Evolutionary conservation across 345 rosid species (phyloP).

Genomic region (Raphanus raphanistrum): DNA sequence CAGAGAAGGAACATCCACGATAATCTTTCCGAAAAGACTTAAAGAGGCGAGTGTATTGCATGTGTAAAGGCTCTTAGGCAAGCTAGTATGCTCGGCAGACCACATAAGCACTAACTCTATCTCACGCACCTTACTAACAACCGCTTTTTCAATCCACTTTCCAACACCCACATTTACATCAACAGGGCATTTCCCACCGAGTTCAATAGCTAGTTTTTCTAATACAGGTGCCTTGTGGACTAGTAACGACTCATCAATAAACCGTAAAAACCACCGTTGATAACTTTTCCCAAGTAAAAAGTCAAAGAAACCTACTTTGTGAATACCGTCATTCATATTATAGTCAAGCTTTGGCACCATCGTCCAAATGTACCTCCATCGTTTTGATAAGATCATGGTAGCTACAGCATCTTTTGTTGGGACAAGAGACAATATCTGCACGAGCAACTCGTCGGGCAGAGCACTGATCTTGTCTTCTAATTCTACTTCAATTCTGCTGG

Average conservation of each 20-base stretch:
- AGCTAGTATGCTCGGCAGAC: background rate
- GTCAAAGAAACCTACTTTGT: background rate
- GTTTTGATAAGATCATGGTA: background rate
- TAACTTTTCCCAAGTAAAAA: background rate
- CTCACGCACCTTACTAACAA: background rate
- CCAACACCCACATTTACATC: slow-evolving; percentile 2
- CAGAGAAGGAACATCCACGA: background rate
- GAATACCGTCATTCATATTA: background rate
- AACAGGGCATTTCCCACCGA: background rate
- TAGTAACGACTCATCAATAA: background rate
- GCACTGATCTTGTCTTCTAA: background rate
- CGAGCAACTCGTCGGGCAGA: background rate
- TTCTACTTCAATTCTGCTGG: background rate
- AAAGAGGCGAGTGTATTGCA: background rate
- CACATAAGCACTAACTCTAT: background rate
- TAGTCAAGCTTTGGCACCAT: background rate
- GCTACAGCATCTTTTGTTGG: background rate
- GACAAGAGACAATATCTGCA: background rate
- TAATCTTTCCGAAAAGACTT: background rate
- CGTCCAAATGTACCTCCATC: background rate
- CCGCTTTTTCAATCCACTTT: slow-evolving; percentile 16
- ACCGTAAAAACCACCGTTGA: background rate
- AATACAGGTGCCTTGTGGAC: background rate
- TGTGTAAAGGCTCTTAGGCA: background rate
- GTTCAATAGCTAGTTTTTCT: background rate